Base-by-base conservation (phyloP, 805 yeast species). In the Myxozyma sirexii region DNA sequence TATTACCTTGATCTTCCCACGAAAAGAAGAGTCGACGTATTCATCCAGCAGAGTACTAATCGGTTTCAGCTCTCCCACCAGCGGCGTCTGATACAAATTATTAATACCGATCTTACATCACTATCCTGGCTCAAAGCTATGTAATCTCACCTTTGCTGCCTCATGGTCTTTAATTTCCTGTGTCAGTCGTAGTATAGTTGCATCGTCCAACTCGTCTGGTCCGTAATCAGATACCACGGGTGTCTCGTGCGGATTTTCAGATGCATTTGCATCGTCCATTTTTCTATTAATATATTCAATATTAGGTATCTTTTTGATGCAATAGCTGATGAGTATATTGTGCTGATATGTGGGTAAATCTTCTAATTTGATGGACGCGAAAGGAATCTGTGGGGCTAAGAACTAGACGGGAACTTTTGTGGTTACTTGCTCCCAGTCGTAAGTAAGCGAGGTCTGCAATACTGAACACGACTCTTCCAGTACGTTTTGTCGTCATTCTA, bases 131-230 rank as follows among this genome's bases (percentile, higher is more conserved):
- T 29, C 12, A n/a, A 23, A 4, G 4, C 4, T 7, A 47, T 5
- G 4, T 5, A 12, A 31, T 26, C 50, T 6, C 41, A 58, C 63
- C 60, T 64, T 64, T 27, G 57, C 24, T 4, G 65, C 67, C 35
- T 65, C 68, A 4, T 38, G 54, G 46, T 65, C 68, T 43, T 65
- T 58, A 19, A 65, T 57, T 31, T 64, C 58, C 47, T 62, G 65
- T 19, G 68, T 65, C 23, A 65, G 50, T 41, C 67, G 55, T 12
- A 64, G 33, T 5, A 65, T 63, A 23, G 68, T 61, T 43, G 48
- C 26, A 33, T 65, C 68, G 39, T 65, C 68, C 26, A 65, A 42
- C 21, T 63, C 56, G 19, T 61, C 59, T 17, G 67, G 60, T 23
- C 44, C 56, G 41, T 60, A 53, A 27, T 59, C 59, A 7, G 48